Base-by-base conservation (phyloP, 805 yeast species). In the Deakozyma indianensis region DNA sequence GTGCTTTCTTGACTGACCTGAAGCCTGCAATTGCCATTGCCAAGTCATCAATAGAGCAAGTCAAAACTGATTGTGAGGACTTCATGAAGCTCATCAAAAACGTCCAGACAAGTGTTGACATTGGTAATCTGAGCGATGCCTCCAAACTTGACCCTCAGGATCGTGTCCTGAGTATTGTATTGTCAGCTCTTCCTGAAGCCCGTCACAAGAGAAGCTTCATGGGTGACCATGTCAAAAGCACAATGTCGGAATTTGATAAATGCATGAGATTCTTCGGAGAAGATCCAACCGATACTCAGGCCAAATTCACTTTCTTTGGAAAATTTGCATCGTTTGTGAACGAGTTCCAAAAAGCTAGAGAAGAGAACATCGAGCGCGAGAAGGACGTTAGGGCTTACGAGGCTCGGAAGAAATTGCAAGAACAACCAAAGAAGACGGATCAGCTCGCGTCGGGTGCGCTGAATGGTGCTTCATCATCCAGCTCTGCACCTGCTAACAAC, bases 231-330 rank as follows among this genome's bases (percentile, higher is more conserved):
- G 67, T 80, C 23, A 71, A 70, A 46, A 64, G 76, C 22, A 77
- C 90, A 0, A 63, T 79, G 46, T 66, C 73, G 41, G 85, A 81
- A 48, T 83, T 83, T 57, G 75, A 76, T 45, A 69, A 72, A 27
- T 67, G 87, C 50, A 81, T 92, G 94, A 71, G 71, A 50, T 78
- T 74, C 53, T 92, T 84, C 58, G 97, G 96, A n/a, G 98, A 92
- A 62, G 94, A 85, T 59, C 71, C 83, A 1, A 63, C 60, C 5
- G 96, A 90, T 60, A 66, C 73, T 32, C 68, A 70, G 51, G 74
- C 88, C 16, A 73, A 80, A 45, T 74, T 75, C 48, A 65, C 78
- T 0, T 90, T 92, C 55, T 85, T 90, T 58, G 70, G 67, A 49
- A 84, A 85, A 59, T 83, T 92, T 62, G 72, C 82, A n/a, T 74